phyloP scores from a whole-genome alignment of 495 filamentous ascomycete species.

The Aspergillus coremiiformis region DNA sequence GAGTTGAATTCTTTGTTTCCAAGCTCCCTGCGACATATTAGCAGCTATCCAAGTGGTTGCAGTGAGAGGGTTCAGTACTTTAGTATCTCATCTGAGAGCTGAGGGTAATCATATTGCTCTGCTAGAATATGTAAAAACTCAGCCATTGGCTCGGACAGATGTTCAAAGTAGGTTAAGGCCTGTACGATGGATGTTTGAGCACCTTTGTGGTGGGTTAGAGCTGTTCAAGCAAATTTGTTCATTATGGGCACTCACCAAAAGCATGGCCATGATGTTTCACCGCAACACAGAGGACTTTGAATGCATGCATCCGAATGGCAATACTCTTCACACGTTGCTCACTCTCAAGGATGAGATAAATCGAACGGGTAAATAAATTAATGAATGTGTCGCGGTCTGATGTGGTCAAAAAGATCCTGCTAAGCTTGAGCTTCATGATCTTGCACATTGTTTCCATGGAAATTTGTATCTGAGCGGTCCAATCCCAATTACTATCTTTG shows the following conservation, averaged over 20 bases:
- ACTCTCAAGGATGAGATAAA: slow-evolving; percentile 89
- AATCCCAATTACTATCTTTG: slow-evolving; percentile 82
- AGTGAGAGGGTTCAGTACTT: slow-evolving; percentile 28
- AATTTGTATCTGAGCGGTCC: slow-evolving; percentile 74
- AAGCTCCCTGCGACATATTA: slow-evolving; percentile 56
- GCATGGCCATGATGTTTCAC: slow-evolving; percentile 98
- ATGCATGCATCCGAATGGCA: slow-evolving; percentile 87
- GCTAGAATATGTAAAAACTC: slow-evolving; percentile 94
- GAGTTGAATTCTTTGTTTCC: slow-evolving; percentile 97
- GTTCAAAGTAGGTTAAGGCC: slow-evolving; percentile 96
- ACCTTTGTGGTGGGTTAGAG: slow-evolving; percentile 44
- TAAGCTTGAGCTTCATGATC: slow-evolving; percentile 84
- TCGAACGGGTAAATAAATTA: slow-evolving; percentile 82
- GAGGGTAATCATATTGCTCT: slow-evolving; percentile 96
- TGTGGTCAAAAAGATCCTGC: slow-evolving; percentile 88
- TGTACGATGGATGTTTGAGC: slow-evolving; percentile 97
- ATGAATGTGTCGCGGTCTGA: slow-evolving; percentile 97
- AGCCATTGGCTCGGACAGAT: slow-evolving; percentile 96
- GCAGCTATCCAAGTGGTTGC: slow-evolving; percentile 1
- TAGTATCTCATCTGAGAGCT: slow-evolving; percentile 88
- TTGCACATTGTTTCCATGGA: slow-evolving; percentile 94
- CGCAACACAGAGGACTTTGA: slow-evolving; percentile 93
- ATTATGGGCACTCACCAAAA: slow-evolving; percentile 58
- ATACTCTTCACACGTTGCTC: slow-evolving; percentile 90
- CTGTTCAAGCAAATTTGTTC: not conserved